Percentiles rank a stretch among this genome's conserved stretches.
phyloP scores from a whole-genome alignment of 257 asterid genomes.

The Eucommia ulmoides region DNA sequence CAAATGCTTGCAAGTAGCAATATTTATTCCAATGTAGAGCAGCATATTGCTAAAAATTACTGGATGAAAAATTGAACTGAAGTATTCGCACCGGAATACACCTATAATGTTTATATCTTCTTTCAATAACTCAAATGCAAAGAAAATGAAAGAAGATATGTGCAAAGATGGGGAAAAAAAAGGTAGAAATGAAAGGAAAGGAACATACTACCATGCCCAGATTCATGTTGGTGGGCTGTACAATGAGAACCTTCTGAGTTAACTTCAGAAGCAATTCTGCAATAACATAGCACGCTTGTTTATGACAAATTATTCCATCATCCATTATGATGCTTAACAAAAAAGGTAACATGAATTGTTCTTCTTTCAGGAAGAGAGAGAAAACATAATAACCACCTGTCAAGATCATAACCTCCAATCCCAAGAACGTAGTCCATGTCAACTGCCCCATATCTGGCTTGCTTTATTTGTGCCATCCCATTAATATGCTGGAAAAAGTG shows the following conservation, averaged over 20 bases:
- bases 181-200: background rate
- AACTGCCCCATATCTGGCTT: slow-evolving; percentile 62
- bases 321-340: too few species aligned
- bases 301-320: too few species aligned
- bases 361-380: too few species aligned
- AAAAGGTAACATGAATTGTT: too few species aligned
- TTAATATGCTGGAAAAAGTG: slow-evolving; percentile 59
- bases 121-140: too few species aligned
- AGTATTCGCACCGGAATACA: too few species aligned
- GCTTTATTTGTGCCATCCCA: slow-evolving; percentile 75
- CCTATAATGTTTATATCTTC: too few species aligned
- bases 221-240: slow-evolving; percentile 45
- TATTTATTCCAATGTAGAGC: too few species aligned
- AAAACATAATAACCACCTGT: slow-evolving; percentile 36
- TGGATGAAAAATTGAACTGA: too few species aligned
- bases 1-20: too few species aligned
- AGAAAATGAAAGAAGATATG: too few species aligned
- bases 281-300: slow-evolving; percentile 9
- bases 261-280: slow-evolving; percentile 77
- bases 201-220: slow-evolving; percentile 42
- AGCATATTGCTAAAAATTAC: too few species aligned
- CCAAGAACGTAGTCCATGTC: slow-evolving; percentile 96
- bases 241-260: slow-evolving; percentile 50
- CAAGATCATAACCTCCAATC: slow-evolving; percentile 96
- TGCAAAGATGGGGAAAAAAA: background rate